Evolutionary conservation across 2,329 filamentous ascomycete species (phyloP).

Genomic region (Zalaria obscura): DNA sequence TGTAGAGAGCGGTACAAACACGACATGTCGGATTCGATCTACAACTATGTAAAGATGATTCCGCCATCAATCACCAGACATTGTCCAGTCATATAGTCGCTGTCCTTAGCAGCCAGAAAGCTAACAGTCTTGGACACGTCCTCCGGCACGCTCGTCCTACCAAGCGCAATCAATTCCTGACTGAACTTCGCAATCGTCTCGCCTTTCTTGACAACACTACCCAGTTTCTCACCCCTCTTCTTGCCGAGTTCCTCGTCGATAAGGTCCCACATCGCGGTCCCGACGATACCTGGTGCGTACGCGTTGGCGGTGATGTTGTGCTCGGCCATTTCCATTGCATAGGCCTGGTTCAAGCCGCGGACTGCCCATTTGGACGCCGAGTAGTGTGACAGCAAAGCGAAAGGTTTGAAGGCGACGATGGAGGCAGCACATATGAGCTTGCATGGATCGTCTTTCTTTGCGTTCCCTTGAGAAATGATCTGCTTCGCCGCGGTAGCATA

Average conservation of each 20-base stretch:
- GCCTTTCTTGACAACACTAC: conserved; percentile 26
- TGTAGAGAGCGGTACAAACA: too few species aligned
- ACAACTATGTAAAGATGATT: conserved; percentile 15
- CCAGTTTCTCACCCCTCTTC: conserved; percentile 34
- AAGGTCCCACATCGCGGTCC: conserved; percentile 53
- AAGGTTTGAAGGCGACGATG: conserved; percentile 47
- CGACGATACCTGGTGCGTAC: conserved; percentile 55
- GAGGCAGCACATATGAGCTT: conserved; percentile 34
- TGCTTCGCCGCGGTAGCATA: conserved; percentile 49
- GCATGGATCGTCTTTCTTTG: conserved; percentile 19
- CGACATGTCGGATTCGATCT: too few species aligned
- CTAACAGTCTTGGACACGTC: conserved; percentile 51
- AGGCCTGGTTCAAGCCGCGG: conserved; percentile 49
- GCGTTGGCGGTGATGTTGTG: conserved; percentile 53
- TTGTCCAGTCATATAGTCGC: conserved; percentile 52
- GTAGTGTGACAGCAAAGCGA: conserved; percentile 47
- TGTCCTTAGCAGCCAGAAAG: conserved; percentile 44
- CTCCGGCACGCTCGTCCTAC: conserved; percentile 43
- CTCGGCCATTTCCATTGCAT: conserved; percentile 50
- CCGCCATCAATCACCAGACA: conserved; percentile 39
- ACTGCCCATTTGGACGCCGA: conserved; percentile 53
- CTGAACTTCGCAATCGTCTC: conserved; percentile 38
- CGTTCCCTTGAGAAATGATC: conserved; percentile 46
- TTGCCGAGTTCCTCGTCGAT: conserved; percentile 48
- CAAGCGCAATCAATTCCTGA: conserved; percentile 40